Conservation (phyloP, 2,329 filamentous ascomycete genomes). For the Venturia oleaginea region DNA sequence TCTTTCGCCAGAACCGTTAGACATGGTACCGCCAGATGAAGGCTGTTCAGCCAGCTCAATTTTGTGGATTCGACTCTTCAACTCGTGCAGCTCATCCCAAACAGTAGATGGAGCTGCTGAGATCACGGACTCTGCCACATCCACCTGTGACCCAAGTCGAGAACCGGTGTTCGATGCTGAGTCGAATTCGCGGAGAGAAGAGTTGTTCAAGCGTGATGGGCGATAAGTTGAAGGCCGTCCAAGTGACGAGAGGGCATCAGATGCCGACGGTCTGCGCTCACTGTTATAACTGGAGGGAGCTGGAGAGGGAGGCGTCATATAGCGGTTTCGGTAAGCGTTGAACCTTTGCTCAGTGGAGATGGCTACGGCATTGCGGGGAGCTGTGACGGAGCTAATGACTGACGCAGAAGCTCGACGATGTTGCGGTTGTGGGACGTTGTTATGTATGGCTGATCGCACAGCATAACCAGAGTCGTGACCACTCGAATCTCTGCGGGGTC, state of each 20-base stretch:
- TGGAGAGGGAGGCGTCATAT: slow-evolving; percentile 13
- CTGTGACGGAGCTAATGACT: neutral
- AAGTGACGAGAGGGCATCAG: slow-evolving; percentile 25
- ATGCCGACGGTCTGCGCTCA: slow-evolving; percentile 23
- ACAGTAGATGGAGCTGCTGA: slow-evolving; percentile 89
- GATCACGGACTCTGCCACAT: slow-evolving; percentile 63
- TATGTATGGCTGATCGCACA: neutral
- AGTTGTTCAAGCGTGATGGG: slow-evolving; percentile 29
- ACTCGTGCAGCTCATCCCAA: slow-evolving; percentile 93
- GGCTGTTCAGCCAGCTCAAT: slow-evolving; percentile 84
- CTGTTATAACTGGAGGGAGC: slow-evolving; percentile 19
- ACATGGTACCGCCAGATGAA: slow-evolving; percentile 66
- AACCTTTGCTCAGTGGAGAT: slow-evolving; percentile 10
- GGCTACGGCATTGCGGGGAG: slow-evolving; percentile 1
- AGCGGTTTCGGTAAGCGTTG: slow-evolving; percentile 13
- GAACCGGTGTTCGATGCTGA: slow-evolving; percentile 22
- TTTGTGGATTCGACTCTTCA: slow-evolving; percentile 86
- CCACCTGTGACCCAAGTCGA: neutral
- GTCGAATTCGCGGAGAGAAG: slow-evolving; percentile 25
- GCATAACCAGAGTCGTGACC: slow-evolving; percentile 12
- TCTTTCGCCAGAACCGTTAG: slow-evolving; percentile 64
- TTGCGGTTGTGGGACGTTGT: neutral
- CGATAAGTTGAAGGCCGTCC: slow-evolving; percentile 25
- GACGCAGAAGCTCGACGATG: slow-evolving; percentile 10
- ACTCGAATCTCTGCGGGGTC: slow-evolving; percentile 12